Conservation (phyloP, 257 asterid genomes). For the Nyctanthes arbortristis region DNA sequence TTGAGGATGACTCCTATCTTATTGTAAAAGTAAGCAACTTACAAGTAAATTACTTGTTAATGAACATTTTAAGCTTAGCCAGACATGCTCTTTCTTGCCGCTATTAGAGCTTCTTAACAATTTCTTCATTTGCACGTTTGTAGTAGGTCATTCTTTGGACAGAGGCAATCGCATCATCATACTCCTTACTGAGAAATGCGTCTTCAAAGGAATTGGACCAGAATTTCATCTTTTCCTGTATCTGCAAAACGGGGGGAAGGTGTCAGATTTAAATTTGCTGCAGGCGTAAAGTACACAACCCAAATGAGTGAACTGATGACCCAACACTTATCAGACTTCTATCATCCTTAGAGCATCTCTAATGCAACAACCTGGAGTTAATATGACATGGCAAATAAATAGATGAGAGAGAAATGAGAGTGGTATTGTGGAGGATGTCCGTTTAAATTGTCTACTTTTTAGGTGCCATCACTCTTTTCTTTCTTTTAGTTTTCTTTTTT, state of each 20-base stretch:
- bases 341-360: no score
- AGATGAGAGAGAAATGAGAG: no score
- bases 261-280: neutral
- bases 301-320: no score
- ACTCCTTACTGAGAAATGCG: slow-evolving; percentile 48
- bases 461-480: no score
- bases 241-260: slow-evolving; percentile 44
- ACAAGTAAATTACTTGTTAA: neutral
- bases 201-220: slow-evolving; percentile 67
- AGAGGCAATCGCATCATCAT: slow-evolving; percentile 61
- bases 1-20: neutral
- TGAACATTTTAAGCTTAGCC: neutral
- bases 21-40: neutral
- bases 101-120: slow-evolving; percentile 67
- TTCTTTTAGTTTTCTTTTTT: no score
- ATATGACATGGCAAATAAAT: no score
- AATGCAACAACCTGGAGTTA: no score
- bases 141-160: slow-evolving; percentile 84
- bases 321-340: neutral
- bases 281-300: neutral
- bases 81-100: neutral
- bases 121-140: slow-evolving; percentile 82
- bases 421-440: no score
- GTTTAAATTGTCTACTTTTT: no score
- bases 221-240: slow-evolving; percentile 51